A percentile compares a stretch with the other conserved stretches of the same genome.
Evolutionary conservation across 2,329 filamentous ascomycete species (phyloP).

Genomic region (Escovopsis sp.): DNA sequence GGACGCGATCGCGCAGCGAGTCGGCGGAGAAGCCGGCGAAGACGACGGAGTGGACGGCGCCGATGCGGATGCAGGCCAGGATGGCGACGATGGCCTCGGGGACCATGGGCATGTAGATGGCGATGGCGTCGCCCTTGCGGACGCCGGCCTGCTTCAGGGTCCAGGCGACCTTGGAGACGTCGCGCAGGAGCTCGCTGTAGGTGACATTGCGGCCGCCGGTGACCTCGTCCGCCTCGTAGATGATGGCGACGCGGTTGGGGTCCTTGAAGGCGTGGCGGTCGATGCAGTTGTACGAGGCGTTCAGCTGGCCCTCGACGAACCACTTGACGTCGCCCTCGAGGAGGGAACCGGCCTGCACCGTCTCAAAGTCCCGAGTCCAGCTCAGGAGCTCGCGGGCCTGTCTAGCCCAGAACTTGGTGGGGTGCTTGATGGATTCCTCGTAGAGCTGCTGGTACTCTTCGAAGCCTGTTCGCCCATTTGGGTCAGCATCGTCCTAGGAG

Average conservation of each 20-base stretch:
- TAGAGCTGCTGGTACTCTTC: slow-evolving; percentile 55
- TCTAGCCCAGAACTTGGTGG: slow-evolving; percentile 77
- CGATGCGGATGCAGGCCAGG: slow-evolving; percentile 80
- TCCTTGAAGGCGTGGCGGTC: slow-evolving; percentile 94
- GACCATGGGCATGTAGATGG: slow-evolving; percentile 97
- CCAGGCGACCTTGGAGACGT: slow-evolving; percentile 79
- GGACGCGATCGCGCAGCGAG: slow-evolving; percentile 85
- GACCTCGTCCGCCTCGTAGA: slow-evolving; percentile 94
- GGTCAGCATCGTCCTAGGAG: too few species aligned
- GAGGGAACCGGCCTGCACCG: slow-evolving; percentile 65
- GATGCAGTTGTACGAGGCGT: slow-evolving; percentile 94
- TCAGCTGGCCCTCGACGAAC: slow-evolving; percentile 88
- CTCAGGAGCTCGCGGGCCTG: slow-evolving; percentile 77
- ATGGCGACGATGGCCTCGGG: slow-evolving; percentile 87
- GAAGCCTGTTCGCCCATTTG: slow-evolving; percentile 27
- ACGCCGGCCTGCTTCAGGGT: slow-evolving; percentile 91
- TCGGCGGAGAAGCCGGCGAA: slow-evolving; percentile 97
- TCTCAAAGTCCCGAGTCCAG: slow-evolving; percentile 86
- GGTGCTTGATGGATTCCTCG: slow-evolving; percentile 77
- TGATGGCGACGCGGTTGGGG: slow-evolving; percentile 86
- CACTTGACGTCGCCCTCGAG: slow-evolving; percentile 72
- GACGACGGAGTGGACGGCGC: slow-evolving; percentile 91
- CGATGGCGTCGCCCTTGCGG: slow-evolving; percentile 91
- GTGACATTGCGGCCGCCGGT: slow-evolving; percentile 76
- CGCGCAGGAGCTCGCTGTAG: slow-evolving; percentile 80